Conservation (phyloP, 2,329 filamentous ascomycete genomes). For the Tolypocladium cylindrosporum region DNA sequence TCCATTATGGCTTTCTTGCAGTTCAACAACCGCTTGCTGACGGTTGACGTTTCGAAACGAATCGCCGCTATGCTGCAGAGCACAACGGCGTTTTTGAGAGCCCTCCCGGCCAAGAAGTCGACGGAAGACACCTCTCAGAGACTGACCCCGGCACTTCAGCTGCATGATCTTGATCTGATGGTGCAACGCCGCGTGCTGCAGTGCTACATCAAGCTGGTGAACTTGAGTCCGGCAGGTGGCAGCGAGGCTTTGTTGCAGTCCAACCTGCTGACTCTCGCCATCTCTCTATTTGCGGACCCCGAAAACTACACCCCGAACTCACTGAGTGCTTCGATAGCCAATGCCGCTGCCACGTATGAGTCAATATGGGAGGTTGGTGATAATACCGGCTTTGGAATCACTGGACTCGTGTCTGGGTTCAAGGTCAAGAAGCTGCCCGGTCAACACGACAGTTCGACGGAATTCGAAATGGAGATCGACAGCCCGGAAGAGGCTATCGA, state of each 20-base stretch:
- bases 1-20: constrained; percentile 88
- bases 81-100: constrained; percentile 80
- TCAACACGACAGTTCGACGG: constrained; percentile 45
- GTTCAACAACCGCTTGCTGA: constrained; percentile 85
- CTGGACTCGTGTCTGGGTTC: constrained; percentile 72
- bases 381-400: constrained; percentile 90
- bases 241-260: constrained; percentile 83
- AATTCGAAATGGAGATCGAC: constrained; percentile 37
- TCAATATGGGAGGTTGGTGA: constrained; percentile 92
- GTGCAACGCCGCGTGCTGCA: constrained; percentile 86
- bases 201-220: constrained; percentile 87
- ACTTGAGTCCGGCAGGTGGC: constrained; percentile 74
- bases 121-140: constrained; percentile 80
- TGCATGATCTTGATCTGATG: constrained; percentile 88
- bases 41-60: constrained; percentile 85
- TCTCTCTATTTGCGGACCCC: constrained; percentile 87
- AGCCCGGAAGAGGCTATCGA: constrained; percentile 59
- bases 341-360: constrained; percentile 81
- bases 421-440: constrained; percentile 61
- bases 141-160: constrained; percentile 73
- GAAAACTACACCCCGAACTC: constrained; percentile 80
- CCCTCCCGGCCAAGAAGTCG: constrained; percentile 71
- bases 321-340: constrained; percentile 83
- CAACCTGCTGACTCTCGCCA: constrained; percentile 79
- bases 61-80: constrained; percentile 93